Conservation (phyloP, 306 rosid species). For the Benincasa hispida region DNA sequence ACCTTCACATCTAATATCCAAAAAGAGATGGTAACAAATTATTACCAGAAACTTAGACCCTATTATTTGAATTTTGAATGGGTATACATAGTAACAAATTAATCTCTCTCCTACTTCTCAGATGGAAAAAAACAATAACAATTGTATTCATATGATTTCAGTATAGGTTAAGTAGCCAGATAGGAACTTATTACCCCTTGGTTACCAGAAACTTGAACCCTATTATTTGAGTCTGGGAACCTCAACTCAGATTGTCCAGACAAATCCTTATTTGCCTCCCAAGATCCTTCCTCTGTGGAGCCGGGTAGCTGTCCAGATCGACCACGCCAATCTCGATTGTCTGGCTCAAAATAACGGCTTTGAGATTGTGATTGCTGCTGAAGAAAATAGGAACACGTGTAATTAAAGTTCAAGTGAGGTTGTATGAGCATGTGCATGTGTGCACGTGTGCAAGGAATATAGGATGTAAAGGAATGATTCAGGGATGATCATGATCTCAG, state of each 20-base stretch:
- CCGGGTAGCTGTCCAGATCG: conserved; percentile 21
- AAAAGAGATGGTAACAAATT: no score
- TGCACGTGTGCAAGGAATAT: neutral
- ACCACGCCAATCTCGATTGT: conserved; percentile 31
- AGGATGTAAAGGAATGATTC: neutral
- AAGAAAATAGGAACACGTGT: neutral
- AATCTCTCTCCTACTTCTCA: neutral
- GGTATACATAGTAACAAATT: no score
- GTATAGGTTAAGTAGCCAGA: neutral
- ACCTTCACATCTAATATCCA: neutral
- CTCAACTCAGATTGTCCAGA: conserved; percentile 1
- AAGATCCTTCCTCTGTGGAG: conserved; percentile 16
- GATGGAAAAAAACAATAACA: neutral
- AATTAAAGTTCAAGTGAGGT: neutral
- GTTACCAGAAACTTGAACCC: conserved; percentile 23
- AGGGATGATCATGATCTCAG: neutral
- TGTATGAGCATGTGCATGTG: neutral
- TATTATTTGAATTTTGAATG: no score
- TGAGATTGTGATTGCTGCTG: conserved; percentile 20
- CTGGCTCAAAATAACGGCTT: conserved; percentile 24
- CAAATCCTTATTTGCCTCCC: conserved; percentile 10
- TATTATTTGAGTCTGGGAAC: conserved; percentile 11
- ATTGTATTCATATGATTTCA: neutral
- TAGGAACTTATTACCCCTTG: conserved; percentile 24
- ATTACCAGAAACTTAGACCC: no score